Base-by-base conservation (phyloP, 2,329 filamentous ascomycete genomes). In the Cucurbitaria berberidis region DNA sequence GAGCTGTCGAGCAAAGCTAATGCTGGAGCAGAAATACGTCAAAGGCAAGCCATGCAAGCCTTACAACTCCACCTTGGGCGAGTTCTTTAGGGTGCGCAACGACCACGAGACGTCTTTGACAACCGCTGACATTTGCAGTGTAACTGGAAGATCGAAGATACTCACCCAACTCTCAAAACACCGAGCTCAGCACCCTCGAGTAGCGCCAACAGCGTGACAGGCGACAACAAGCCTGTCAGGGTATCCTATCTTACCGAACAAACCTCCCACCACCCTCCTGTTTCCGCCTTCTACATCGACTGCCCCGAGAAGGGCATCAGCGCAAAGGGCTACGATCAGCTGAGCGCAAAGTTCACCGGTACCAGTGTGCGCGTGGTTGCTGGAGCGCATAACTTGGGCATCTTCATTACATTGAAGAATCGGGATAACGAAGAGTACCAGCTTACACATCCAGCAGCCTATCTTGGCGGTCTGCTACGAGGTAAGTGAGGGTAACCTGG, bases 21-120 rank as follows among this genome's bases (percentile, higher is more conserved):
- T 39, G 22, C 32, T n/a, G 15, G 39, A 45, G 38, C 54, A 87
- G 84, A 99, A 99, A 85, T 99, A 98, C 70, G 91, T 96, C 74
- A 98, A 98, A 80, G 93, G 93, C 55, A 96, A 93, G 80, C 95
- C 95, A 38, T 98, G 93, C 86, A 99, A 99, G 78, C 95, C 95
- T 10, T 99, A 99, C 80, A 99, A 99, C 77, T 97, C 93, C 42
- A 93, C 92, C 30, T 79, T 99, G 45, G 95, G 95, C 60, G 95
- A 99, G 79, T 99, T 99, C 79, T 99, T 99, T 79, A 85, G 92
- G 78, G 90, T 93, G 80, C 69, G 86, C 34, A 29, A 5, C 35
- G 24, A 6, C 5, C 18, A 21, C 10, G 35, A 18, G 15, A 38
- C 11, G 5, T 11, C 22, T 18, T 3, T 32, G 21, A 11, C 29